phyloP scores from a whole-genome alignment of 2,329 filamentous ascomycete species.

The Monilinia fructicola region DNA sequence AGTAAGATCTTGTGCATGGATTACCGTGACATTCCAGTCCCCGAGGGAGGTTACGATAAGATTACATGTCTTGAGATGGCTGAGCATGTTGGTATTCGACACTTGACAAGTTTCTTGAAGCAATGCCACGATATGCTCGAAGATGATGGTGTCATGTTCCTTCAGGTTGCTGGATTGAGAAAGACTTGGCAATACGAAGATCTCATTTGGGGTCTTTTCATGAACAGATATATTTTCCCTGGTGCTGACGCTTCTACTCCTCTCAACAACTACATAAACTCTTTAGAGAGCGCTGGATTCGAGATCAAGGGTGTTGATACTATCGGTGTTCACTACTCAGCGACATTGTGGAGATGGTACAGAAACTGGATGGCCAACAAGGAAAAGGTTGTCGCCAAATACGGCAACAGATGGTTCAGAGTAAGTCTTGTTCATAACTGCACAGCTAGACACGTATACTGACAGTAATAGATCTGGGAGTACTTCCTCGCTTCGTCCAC shows the following conservation, averaged over 20 bases:
- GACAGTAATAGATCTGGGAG: constrained; percentile 66
- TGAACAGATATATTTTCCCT: constrained; percentile 99
- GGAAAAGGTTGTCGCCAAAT: constrained; percentile 92
- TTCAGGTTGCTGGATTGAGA: constrained; percentile 91
- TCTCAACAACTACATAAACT: constrained; percentile 81
- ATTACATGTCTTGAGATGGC: constrained; percentile 98
- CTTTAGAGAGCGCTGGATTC: constrained; percentile 81
- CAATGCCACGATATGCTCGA: constrained; percentile 96
- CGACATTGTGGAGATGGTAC: constrained; percentile 97
- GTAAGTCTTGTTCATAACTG: constrained; percentile 52
- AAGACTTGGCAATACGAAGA: constrained; percentile 98
- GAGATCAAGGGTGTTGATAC: constrained; percentile 93
- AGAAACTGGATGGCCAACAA: constrained; percentile 95
- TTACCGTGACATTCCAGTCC: constrained; percentile 88
- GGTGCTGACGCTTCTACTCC: constrained; percentile 95
- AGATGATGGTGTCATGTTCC: constrained; percentile 92
- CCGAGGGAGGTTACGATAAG: constrained; percentile 80
- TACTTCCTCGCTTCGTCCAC: constrained; percentile 77
- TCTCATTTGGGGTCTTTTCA: constrained; percentile 96
- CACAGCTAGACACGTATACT: constrained; percentile 22
- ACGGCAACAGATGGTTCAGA: constrained; percentile 92
- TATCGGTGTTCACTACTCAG: constrained; percentile 93
- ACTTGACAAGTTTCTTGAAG: constrained; percentile 75
- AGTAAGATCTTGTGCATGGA: constrained; percentile 93
- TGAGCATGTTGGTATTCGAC: constrained; percentile 94